Base-by-base conservation (phyloP, 768 basidiomycete genomes). In the Termitomyces sp. region DNA sequence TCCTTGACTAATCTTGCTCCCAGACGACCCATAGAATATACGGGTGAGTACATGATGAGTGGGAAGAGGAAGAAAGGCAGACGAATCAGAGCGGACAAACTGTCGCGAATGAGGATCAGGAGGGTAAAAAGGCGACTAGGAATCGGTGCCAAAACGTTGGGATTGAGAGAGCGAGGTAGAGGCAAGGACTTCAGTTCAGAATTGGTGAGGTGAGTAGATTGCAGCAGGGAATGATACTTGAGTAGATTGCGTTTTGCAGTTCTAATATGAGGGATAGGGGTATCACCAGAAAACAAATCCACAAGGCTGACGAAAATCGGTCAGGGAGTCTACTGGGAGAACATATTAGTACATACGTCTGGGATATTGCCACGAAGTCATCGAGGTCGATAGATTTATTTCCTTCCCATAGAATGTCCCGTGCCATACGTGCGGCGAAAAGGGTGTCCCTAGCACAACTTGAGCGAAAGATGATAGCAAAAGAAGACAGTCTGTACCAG, bases 41-140 rank as follows among this genome's bases (percentile, higher is more conserved):
- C 84, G 3, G 97, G 97, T 12, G 84, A 69, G 55, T 93, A 90
- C 51, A 95, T 73, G 53, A 96, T 65, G 28, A 97, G 77, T 1
- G 96, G 96, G 46, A 97, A 69, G 54, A 92, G 65, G 74, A 97
- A 97, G 75, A 96, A 91, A 2, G 95, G 96, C 6, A 97, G 79
- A 14, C 83, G 85, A 49, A 89, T 65, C 26, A 91, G 71, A 35
- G 81, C 81, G 5, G 82, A 74, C 38, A 95, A 64, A 12, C 90
- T 84, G 64, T 95, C 92, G 24, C 87, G 83, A 61, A 94, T 65
- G 58, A 99, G 82, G 53, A 91, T 72, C 41, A 80, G 76, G 26
- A 98, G 75, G 11, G 95, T 93, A 54, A 80, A 78, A 56, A 98
- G 77, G 21, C 96, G 88, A 46, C 87, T 85, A 6, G 96, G 95